Conservation (phyloP, 306 rosid genomes). For the Gastrolobium villosum region DNA sequence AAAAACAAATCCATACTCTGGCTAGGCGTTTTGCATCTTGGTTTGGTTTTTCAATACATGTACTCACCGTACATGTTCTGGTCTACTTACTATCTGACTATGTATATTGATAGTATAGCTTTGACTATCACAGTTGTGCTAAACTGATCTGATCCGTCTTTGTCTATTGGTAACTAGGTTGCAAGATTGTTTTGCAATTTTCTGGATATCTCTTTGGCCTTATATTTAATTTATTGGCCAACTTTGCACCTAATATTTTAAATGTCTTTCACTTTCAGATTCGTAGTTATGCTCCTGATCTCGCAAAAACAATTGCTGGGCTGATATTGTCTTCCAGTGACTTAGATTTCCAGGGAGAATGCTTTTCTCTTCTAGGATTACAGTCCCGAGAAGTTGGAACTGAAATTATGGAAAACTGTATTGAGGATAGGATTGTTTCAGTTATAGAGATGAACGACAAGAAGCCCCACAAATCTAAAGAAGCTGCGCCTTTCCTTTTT, state of each 20-base stretch:
- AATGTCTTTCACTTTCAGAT: slow-evolving; percentile 63
- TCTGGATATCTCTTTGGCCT: slow-evolving; percentile 13
- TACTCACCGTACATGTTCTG: neutral
- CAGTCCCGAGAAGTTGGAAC: slow-evolving; percentile 64
- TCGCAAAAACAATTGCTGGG: slow-evolving; percentile 87
- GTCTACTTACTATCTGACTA: neutral
- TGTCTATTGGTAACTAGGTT: slow-evolving; percentile 1
- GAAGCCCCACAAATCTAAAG: slow-evolving; percentile 65
- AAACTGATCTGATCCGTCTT: slow-evolving; percentile 2
- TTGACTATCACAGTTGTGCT: neutral
- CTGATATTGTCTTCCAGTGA: slow-evolving; percentile 77
- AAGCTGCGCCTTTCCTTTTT: slow-evolving; percentile 68
- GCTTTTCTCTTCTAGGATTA: slow-evolving; percentile 85
- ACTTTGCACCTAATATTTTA: neutral
- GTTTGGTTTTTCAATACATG: slow-evolving; percentile 26
- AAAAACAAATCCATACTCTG: slow-evolving; percentile 15
- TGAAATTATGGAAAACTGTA: slow-evolving; percentile 64
- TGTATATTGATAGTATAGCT: slow-evolving; percentile 23
- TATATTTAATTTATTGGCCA: slow-evolving; percentile 1
- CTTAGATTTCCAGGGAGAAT: slow-evolving; percentile 75
- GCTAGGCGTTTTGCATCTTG: slow-evolving; percentile 4
- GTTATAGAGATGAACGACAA: slow-evolving; percentile 77
- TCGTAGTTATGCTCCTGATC: slow-evolving; percentile 80
- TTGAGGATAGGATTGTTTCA: slow-evolving; percentile 71
- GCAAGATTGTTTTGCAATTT: slow-evolving; percentile 26